phyloP scores from a whole-genome alignment of 2,329 filamentous ascomycete genomes.

The Clarireedia sp. region DNA sequence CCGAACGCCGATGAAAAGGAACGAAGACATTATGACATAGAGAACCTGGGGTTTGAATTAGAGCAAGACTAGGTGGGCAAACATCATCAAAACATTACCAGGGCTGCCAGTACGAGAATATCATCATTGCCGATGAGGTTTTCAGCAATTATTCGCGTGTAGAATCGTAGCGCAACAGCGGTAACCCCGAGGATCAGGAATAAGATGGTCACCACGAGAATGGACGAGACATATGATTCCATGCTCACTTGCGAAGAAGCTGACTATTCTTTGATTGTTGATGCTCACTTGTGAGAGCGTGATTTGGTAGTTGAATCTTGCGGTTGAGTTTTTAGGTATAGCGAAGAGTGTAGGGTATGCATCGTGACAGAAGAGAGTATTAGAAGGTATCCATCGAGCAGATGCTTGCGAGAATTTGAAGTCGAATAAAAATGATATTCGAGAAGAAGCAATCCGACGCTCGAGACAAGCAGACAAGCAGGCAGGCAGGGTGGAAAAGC shows the following conservation, averaged over 20 bases:
- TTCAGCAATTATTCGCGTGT: conserved; percentile 1
- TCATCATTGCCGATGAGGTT: conserved; percentile 8
- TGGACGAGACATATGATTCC: conserved; percentile 6
- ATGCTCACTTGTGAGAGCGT: not conserved
- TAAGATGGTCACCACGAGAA: conserved; percentile 1
- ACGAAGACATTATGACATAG: conserved; percentile 5
- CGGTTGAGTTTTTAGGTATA: conserved; percentile 4
- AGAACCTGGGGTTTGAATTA: not conserved
- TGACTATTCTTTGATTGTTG: not conserved
- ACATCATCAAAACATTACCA: not conserved
- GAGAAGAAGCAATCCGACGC: too few relatives aligned
- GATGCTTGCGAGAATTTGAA: not conserved
- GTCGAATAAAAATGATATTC: not conserved
- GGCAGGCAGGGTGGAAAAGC: too few relatives aligned
- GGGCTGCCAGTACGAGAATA: conserved; percentile 2
- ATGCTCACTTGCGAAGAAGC: not conserved
- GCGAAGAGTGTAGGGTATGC: not conserved
- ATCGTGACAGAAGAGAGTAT: not conserved
- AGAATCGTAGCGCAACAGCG: conserved; percentile 4
- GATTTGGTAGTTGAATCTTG: not conserved
- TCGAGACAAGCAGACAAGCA: too few relatives aligned
- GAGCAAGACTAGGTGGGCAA: not conserved
- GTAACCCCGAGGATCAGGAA: conserved; percentile 5
- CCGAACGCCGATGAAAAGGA: conserved; percentile 5
- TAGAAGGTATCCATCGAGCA: not conserved